Base-by-base conservation (phyloP, 495 filamentous ascomycete genomes). In the Ascodesmis nigricans region DNA sequence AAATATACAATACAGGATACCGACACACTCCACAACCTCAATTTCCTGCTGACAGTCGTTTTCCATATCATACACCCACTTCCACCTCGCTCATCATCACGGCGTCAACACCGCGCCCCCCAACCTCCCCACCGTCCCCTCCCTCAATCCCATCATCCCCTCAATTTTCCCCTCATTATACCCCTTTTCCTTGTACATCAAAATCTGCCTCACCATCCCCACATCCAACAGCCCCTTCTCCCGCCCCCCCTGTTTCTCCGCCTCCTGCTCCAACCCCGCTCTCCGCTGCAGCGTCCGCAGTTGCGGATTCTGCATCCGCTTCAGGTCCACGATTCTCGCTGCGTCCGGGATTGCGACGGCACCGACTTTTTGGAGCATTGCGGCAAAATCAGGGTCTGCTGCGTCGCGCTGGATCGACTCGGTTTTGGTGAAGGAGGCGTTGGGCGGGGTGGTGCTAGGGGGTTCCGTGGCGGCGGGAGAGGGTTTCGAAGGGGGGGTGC, bases 381-480 rank as follows among this genome's bases (percentile, higher is more conserved):
- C 24, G 7, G 24, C 35, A 16, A 37, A 37, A 18, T 37, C 35
- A 3, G 35, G 35, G 18, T 37, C 35, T 29, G 23, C 35, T 11
- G 35, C 35, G 24, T 37, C 35, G 14, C 21, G 13, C n/a, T 11
- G 23, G 23, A 37, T 37, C 7, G 23, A 6, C 6, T 6, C 23
- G 23, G 6, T 11, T 26, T 36, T 1, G 11, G n/a, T n/a, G n/a
- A n/a, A n/a, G n/a, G n/a, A n/a, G n/a, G n/a, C n/a, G 13, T 33
- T 19, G 4, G 10, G 5, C 14, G 2, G 8, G 1, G n/a, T 5
- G 14, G 8, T 20, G 18, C 35, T 15, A 14, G 16, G 34, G 3
- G 34, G 24, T 7, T 11, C 23, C 23, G 23, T 6, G 35, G 35
- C 13, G n/a, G n/a, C n/a, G n/a, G n/a, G n/a, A n/a, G n/a, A n/a